These are phyloP conservation scores for Sporisorium iseilematis-ciliati DNA, from an alignment of 1,284 basidiomycete genomes.

Conservation along the genomic window DNA sequence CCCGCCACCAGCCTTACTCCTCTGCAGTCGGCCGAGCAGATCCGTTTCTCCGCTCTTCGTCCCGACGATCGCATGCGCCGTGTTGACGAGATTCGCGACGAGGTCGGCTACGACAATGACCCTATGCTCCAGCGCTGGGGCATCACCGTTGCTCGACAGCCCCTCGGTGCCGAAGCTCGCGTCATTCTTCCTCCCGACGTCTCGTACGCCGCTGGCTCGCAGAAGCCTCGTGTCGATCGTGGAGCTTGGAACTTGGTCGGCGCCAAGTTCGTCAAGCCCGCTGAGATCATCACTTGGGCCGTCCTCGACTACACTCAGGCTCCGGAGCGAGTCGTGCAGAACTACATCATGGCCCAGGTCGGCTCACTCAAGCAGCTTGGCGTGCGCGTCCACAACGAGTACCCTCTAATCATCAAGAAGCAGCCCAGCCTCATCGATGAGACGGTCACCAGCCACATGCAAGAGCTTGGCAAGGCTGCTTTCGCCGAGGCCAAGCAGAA, in stretches of 20 bases:
- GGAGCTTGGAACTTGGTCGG: constrained; percentile 58
- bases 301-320: constrained; percentile 50
- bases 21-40: constrained; percentile 45
- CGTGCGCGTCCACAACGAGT: constrained; percentile 23
- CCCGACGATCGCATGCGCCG: constrained; percentile 42
- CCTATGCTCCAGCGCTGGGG: constrained; percentile 68
- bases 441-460: constrained; percentile 21
- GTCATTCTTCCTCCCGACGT: constrained; percentile 67
- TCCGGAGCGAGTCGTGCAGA: constrained; percentile 10
- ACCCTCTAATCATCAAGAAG: constrained; percentile 13
- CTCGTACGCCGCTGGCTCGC: constrained; percentile 44
- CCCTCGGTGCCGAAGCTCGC: constrained; percentile 68
- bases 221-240: constrained; percentile 69
- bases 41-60: constrained; percentile 32
- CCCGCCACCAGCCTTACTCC: constrained; percentile 45
- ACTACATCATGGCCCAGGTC: constrained; percentile 29
- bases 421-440: constrained; percentile 6
- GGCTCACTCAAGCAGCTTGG: constrained; percentile 27
- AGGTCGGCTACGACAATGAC: constrained; percentile 51
- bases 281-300: constrained; percentile 43
- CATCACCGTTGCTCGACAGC: constrained; percentile 67
- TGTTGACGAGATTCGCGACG: constrained; percentile 41
- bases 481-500: constrained; percentile 20
- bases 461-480: constrained; percentile 15
- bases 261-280: constrained; percentile 36